These are phyloP conservation scores for Colletotrichum musae DNA, from an alignment of 2,329 filamentous ascomycete species.

Conservation along the genomic window DNA sequence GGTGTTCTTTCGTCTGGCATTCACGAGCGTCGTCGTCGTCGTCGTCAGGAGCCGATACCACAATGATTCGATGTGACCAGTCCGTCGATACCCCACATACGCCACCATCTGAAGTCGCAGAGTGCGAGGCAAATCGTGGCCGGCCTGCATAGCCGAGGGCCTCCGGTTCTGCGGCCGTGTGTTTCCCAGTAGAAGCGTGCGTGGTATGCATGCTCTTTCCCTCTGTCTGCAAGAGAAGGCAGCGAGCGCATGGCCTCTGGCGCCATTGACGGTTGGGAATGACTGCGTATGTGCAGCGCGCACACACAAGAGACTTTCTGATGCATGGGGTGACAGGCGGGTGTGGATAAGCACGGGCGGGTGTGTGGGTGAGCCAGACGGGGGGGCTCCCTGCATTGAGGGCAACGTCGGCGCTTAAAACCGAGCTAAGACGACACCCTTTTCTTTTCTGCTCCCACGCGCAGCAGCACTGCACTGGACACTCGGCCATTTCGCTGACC, in stretches of 20 bases:
- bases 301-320: constrained; percentile 16
- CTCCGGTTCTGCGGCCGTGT: constrained; percentile 53
- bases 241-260: constrained; percentile 16
- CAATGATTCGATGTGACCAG: constrained; percentile 13
- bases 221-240: constrained; percentile 31
- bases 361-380: constrained; percentile 35
- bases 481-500: constrained; percentile 24
- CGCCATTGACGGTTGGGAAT: constrained; percentile 3
- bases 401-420: constrained; percentile 39
- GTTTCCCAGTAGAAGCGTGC: constrained; percentile 41
- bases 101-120: constrained; percentile 39
- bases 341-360: constrained; percentile 33
- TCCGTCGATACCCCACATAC: constrained; percentile 28
- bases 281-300: constrained; percentile 20
- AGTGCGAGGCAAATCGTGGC: constrained; percentile 34
- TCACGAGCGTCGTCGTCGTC: background rate
- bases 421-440: constrained; percentile 38
- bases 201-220: constrained; percentile 40
- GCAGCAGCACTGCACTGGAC: background rate
- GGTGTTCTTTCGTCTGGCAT: background rate
- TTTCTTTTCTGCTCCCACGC: constrained; percentile 17
- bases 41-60: background rate
- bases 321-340: constrained; percentile 36
- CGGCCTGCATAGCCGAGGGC: constrained; percentile 56
- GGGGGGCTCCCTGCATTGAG: constrained; percentile 36